These are phyloP conservation scores for Xylariaceae sp. DNA, from an alignment of 2,329 filamentous ascomycete genomes.

Conservation along the genomic window DNA sequence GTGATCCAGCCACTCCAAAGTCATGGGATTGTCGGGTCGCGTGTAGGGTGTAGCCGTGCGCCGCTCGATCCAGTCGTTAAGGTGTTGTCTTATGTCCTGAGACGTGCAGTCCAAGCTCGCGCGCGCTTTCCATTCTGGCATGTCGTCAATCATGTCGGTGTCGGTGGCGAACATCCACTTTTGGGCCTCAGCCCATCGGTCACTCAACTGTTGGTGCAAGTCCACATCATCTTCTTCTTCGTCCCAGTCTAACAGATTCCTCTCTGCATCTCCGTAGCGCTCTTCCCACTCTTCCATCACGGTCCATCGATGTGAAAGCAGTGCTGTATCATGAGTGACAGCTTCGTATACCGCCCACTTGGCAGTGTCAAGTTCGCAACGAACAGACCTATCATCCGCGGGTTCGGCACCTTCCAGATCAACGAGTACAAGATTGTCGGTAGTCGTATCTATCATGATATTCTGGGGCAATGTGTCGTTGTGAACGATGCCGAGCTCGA, in stretches of 20 bases:
- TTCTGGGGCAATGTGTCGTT: constrained; percentile 11
- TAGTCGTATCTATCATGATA: constrained; percentile 6
- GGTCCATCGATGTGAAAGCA: background rate
- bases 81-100: constrained; percentile 2
- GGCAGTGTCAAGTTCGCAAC: constrained; percentile 5
- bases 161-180: background rate
- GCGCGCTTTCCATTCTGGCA: constrained; percentile 2
- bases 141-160: constrained; percentile 1
- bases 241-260: no score
- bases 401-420: background rate
- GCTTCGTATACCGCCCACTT: constrained; percentile 10
- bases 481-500: constrained; percentile 14
- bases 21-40: background rate
- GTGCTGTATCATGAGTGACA: constrained; percentile 7
- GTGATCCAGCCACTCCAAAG: background rate
- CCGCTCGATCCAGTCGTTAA: constrained; percentile 6
- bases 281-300: no score
- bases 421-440: constrained; percentile 9
- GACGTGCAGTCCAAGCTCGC: constrained; percentile 1
- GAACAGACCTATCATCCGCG: background rate
- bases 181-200: background rate
- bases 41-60: background rate
- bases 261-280: no score
- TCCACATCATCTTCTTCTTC: background rate
- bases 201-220: no score